Conservation (phyloP, 306 rosid species). For the Sechiopsis laciniata region DNA sequence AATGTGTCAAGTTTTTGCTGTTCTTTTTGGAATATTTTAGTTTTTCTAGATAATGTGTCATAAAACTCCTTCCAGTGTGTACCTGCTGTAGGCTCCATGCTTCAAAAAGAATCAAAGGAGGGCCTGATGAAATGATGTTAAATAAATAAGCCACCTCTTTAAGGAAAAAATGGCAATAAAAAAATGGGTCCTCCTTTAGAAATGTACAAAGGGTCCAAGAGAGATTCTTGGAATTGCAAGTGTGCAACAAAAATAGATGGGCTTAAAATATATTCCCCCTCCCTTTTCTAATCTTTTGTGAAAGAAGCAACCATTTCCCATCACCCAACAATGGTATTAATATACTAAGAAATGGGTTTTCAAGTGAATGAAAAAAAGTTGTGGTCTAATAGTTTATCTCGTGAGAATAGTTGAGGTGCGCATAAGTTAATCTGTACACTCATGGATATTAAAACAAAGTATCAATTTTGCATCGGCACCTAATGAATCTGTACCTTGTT, state of each 20-base stretch:
- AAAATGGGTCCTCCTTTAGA: conserved; percentile 25
- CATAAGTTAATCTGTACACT: too few species aligned
- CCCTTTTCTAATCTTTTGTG: background rate
- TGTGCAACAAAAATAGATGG: conserved; percentile 34
- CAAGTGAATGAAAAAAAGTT: background rate
- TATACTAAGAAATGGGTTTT: conserved; percentile 10
- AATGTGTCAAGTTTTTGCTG: conserved; percentile 19
- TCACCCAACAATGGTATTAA: conserved; percentile 9
- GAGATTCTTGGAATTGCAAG: conserved; percentile 27
- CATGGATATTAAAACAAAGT: too few species aligned
- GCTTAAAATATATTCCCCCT: conserved; percentile 18
- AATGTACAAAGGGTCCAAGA: conserved; percentile 29
- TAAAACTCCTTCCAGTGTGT: conserved; percentile 11
- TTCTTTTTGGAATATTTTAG: conserved; percentile 16
- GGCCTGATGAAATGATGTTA: conserved; percentile 15
- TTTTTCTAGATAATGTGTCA: conserved; percentile 18
- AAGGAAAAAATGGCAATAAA: conserved; percentile 2
- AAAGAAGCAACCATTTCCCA: conserved; percentile 15
- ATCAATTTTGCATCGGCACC: background rate
- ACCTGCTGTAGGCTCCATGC: conserved; percentile 13
- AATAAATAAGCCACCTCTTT: background rate
- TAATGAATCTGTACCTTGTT: background rate
- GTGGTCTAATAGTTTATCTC: too few species aligned
- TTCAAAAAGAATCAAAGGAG: conserved; percentile 8
- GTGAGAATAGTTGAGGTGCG: too few species aligned